phyloP scores from a whole-genome alignment of 345 rosid species.

The Theobroma cacao region DNA sequence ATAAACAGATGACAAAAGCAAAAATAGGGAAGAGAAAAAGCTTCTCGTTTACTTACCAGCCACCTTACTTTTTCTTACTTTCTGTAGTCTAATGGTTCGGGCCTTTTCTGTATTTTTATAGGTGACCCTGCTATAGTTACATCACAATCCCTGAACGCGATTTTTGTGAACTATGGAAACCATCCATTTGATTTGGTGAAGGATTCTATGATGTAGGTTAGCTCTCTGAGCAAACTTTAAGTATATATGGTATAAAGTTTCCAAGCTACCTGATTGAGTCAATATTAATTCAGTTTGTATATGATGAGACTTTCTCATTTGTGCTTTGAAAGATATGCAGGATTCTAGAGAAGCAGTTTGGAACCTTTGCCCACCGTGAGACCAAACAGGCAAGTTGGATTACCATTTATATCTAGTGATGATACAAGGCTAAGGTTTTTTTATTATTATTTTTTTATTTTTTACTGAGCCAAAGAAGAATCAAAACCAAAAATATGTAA shows the following conservation, averaged over 20 bases:
- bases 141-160: slow-evolving; percentile 39
- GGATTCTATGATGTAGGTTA: slow-evolving; percentile 58
- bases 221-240: slow-evolving; percentile 30
- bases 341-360: slow-evolving; percentile 38
- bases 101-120: slow-evolving; percentile 21
- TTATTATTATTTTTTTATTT: not conserved
- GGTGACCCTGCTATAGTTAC: slow-evolving; percentile 51
- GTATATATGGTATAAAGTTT: slow-evolving; percentile 7
- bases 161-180: slow-evolving; percentile 49
- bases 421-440: not conserved
- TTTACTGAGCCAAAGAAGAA: no score
- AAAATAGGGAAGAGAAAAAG: not conserved
- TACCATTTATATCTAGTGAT: not conserved
- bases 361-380: slow-evolving; percentile 48
- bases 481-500: not conserved
- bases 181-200: slow-evolving; percentile 54
- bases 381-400: slow-evolving; percentile 41
- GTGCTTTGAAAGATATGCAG: slow-evolving; percentile 26
- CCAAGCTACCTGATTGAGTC: not conserved
- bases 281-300: not conserved
- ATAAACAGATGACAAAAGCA: not conserved
- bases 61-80: not conserved
- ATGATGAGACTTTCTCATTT: not conserved
- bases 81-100: slow-evolving; percentile 6
- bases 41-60: not conserved